A percentile compares a stretch with the other conserved stretches of the same genome.
These are phyloP conservation scores for Solanum clarkiae DNA, from an alignment of 257 asterid genomes.

Conservation along the genomic window DNA sequence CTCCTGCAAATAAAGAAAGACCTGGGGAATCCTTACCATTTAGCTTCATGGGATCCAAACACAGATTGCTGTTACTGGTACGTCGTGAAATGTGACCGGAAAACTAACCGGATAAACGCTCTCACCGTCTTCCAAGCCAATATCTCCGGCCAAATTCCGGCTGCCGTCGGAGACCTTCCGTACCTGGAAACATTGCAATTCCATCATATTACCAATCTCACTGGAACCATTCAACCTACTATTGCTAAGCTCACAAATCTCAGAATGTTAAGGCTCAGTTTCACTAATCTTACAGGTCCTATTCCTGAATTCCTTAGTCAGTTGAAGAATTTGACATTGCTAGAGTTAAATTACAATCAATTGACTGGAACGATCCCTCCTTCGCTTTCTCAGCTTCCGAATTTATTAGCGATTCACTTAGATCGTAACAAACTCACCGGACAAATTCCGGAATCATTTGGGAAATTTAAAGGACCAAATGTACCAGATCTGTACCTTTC, in stretches of 20 bases:
- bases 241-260: constrained; percentile 25
- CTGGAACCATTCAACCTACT: constrained; percentile 35
- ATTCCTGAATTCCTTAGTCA: constrained; percentile 35
- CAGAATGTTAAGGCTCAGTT: constrained; percentile 17
- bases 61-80: constrained; percentile 53
- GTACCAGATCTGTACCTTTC: constrained; percentile 20
- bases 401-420: constrained; percentile 14
- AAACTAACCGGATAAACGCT: constrained; percentile 25
- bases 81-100: constrained; percentile 22
- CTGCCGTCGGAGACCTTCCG: constrained; percentile 27
- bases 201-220: constrained; percentile 19
- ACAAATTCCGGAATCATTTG: constrained; percentile 40
- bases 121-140: constrained; percentile 16
- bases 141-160: constrained; percentile 40
- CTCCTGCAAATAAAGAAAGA: constrained; percentile 40
- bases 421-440: constrained; percentile 52
- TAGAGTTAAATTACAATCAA: constrained; percentile 34
- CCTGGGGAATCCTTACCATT: constrained; percentile 29
- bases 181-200: constrained; percentile 17
- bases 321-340: constrained; percentile 19
- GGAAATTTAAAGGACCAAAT: constrained; percentile 3
- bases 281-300: constrained; percentile 35
- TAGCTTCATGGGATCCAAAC: constrained; percentile 42
- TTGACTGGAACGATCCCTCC: constrained; percentile 40
- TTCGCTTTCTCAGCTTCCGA: constrained; percentile 15